phyloP scores from a whole-genome alignment of 345 rosid genomes.

The Syzygium jambos region DNA sequence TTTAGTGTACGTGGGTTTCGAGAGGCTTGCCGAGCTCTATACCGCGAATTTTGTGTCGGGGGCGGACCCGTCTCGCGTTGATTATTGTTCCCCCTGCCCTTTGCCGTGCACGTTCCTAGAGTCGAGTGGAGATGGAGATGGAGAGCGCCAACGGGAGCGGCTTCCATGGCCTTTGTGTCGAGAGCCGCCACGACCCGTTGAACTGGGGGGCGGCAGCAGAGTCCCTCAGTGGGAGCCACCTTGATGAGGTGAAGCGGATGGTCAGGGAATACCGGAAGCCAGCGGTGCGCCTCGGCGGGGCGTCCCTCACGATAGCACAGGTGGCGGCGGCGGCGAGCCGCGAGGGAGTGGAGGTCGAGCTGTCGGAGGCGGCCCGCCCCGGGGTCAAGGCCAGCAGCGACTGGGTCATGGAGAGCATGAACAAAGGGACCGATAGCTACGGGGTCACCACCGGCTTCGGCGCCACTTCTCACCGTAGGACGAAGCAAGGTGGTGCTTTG shows the following conservation, averaged over 20 bases:
- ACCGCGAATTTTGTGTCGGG: background rate
- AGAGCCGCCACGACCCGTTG: constrained; percentile 14
- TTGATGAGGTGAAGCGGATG: constrained; percentile 35
- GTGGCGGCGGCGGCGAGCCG: constrained; percentile 23
- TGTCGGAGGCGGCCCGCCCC: constrained; percentile 16
- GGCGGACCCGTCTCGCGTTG: background rate
- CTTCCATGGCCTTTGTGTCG: background rate
- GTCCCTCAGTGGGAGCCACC: constrained; percentile 37
- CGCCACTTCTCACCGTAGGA: constrained; percentile 24
- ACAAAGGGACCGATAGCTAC: constrained; percentile 25
- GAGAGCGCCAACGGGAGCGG: background rate
- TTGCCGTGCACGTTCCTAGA: background rate
- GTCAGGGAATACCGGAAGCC: constrained; percentile 29
- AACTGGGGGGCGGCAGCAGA: constrained; percentile 35
- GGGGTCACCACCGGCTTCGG: constrained; percentile 32
- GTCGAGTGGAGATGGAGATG: background rate
- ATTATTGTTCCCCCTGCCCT: background rate
- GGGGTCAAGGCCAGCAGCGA: constrained; percentile 32
- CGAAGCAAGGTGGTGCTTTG: constrained; percentile 23
- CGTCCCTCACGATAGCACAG: constrained; percentile 30
- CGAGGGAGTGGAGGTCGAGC: constrained; percentile 6
- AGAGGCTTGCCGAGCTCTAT: background rate
- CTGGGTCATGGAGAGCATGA: constrained; percentile 36
- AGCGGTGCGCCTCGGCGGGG: constrained; percentile 26
- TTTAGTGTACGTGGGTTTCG: background rate